These are phyloP conservation scores for Colletotrichum ledebouriae DNA, from an alignment of 2,329 filamentous ascomycete genomes.

Conservation along the genomic window DNA sequence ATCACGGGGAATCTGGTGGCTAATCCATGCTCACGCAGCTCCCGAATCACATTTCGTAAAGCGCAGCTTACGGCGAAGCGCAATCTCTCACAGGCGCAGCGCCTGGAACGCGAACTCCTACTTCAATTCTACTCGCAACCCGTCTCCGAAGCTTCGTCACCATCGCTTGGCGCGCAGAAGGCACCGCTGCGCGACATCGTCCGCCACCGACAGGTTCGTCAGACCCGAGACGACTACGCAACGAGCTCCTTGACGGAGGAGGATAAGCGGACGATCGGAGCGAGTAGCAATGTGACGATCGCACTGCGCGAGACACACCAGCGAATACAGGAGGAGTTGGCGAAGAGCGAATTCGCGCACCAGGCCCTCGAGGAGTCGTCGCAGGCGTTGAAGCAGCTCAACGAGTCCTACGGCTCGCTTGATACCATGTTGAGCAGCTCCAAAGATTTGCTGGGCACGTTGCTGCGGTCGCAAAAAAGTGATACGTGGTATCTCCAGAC, in stretches of 20 bases:
- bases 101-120: constrained; percentile 81
- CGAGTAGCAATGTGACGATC: constrained; percentile 85
- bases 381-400: constrained; percentile 82
- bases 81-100: constrained; percentile 79
- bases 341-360: constrained; percentile 88
- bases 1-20: constrained; percentile 40
- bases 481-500: constrained; percentile 98
- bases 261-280: constrained; percentile 79
- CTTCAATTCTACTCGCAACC: constrained; percentile 73
- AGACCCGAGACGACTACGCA: constrained; percentile 42
- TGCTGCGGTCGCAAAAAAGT: constrained; percentile 90
- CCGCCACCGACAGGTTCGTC: constrained; percentile 48
- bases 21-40: constrained; percentile 51
- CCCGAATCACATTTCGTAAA: constrained; percentile 79
- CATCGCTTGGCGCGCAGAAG: constrained; percentile 45
- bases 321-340: constrained; percentile 86
- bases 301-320: constrained; percentile 88
- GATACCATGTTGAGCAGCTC: constrained; percentile 83
- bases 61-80: constrained; percentile 85
- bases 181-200: constrained; percentile 41
- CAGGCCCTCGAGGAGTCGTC: constrained; percentile 89
- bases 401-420: constrained; percentile 84
- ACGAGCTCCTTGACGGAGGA: constrained; percentile 67
- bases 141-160: constrained; percentile 51
- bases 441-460: constrained; percentile 79